Evolutionary conservation across 2,329 filamentous ascomycete genomes (phyloP), one percentile per base, ranked within the genome.

Genomic region (Tolypocladium capitatum): DNA sequence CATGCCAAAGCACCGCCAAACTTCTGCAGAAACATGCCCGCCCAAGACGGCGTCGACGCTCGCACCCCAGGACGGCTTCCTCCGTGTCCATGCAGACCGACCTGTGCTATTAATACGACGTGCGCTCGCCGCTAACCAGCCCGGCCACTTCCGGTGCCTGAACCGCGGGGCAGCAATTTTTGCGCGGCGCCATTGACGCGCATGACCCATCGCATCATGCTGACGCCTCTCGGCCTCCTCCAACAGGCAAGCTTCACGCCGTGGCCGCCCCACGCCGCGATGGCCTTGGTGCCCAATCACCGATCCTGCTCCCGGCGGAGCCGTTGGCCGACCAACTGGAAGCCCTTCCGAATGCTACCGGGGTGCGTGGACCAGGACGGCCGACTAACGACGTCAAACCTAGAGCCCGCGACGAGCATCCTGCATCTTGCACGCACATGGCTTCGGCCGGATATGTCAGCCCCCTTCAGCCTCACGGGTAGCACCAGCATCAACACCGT

Each of bases 121-220:
- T 13, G 38, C 38, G 24, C 38, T 41, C 21, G 38, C 38, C 38
- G 38, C 24, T 28, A 18, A 18, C 14, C 9, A 28, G 24, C 24
- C 24, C 24, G 21, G 21, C 21, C 24, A 41, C 24, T 11, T 7
- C 24, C 38, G 24, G 38, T 28, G 28, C 38, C 38, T 41, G 38
- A 28, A 18, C 38, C 38, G 24, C 24, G 24, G 24, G 28, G 38
- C 38, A 41, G 38, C 38, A 10, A 18, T 16, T 28, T 34, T 44
- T 27, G 24, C 30, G 18, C n/a, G 35, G 46, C 47, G 46, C 50
- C 49, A 51, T 49, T 49, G 49, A 51, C 51, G 49, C 51, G 51
- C 51, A 51, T 51, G 31, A 27, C 44, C n/a, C n/a, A 47, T 47
- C 42, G 35, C 28, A 46, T 52, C 46, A 52, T 50, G 41, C 40